A percentile compares a stretch with the other conserved stretches of the same genome.
Conservation (phyloP, 2,329 filamentous ascomycete genomes). For the Cercospora berteroae region DNA sequence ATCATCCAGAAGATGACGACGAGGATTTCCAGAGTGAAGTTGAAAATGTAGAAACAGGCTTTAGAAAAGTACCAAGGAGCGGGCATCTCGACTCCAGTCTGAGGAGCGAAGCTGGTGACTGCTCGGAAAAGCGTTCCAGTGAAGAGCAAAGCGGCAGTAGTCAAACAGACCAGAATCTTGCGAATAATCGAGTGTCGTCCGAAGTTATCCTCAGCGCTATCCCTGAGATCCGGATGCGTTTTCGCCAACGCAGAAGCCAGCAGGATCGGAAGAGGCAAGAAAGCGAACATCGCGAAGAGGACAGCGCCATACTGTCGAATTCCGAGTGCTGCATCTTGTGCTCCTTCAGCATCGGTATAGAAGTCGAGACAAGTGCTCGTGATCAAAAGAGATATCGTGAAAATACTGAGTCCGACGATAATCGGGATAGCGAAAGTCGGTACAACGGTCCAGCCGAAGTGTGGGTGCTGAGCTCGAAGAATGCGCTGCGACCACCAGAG, state of each 20-base stretch:
- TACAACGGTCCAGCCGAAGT: conserved; percentile 64
- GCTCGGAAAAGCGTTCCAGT: conserved; percentile 69
- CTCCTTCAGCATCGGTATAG: conserved; percentile 59
- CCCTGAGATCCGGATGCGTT: conserved; percentile 28
- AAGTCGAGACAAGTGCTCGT: conserved; percentile 61
- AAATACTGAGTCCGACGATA: conserved; percentile 58
- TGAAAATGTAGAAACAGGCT: conserved; percentile 75
- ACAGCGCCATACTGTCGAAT: conserved; percentile 64
- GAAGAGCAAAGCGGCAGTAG: conserved; percentile 59
- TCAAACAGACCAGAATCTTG: conserved; percentile 65
- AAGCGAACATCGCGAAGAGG: conserved; percentile 63
- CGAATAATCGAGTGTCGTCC: conserved; percentile 59
- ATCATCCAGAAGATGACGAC: conserved; percentile 67
- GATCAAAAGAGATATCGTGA: conserved; percentile 66
- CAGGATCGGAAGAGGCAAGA: conserved; percentile 63
- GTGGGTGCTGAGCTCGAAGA: conserved; percentile 68
- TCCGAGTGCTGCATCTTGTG: conserved; percentile 55
- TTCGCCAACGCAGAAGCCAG: conserved; percentile 49
- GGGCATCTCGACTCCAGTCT: conserved; percentile 38
- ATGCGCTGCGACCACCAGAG: conserved; percentile 74
- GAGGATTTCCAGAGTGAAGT: conserved; percentile 70
- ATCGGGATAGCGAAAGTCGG: conserved; percentile 55
- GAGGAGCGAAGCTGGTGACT: conserved; percentile 55
- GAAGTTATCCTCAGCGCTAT: conserved; percentile 55
- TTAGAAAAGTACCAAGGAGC: conserved; percentile 71